Evolutionary conservation across 768 basidiomycete species (phyloP).

Genomic region (Lentinula aciculospora): DNA sequence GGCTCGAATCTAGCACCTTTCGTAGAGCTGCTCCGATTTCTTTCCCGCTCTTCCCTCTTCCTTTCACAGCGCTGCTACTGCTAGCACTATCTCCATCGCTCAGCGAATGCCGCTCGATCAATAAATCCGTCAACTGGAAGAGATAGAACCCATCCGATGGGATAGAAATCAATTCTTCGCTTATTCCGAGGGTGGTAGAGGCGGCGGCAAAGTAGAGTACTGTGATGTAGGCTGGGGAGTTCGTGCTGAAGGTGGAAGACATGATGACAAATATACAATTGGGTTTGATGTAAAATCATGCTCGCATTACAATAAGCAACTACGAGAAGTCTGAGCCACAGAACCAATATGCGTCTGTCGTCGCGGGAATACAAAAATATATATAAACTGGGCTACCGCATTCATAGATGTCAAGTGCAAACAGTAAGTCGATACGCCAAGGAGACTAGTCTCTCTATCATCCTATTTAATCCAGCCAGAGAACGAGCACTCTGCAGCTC

Average conservation of each 20-base stretch:
- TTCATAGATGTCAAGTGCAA: too few species aligned
- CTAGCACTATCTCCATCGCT: background rate
- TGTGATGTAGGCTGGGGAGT: slow-evolving; percentile 21
- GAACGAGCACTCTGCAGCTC: too few species aligned
- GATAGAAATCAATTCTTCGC: slow-evolving; percentile 47
- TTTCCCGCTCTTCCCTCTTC: background rate
- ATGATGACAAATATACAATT: too few species aligned
- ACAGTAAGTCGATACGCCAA: too few species aligned
- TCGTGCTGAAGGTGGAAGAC: background rate
- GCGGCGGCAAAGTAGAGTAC: slow-evolving; percentile 61
- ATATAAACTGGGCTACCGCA: too few species aligned
- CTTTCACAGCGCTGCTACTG: background rate
- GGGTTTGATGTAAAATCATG: too few species aligned
- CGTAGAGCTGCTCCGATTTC: background rate
- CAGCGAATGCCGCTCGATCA: slow-evolving; percentile 52
- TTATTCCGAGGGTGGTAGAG: slow-evolving; percentile 61
- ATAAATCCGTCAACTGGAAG: slow-evolving; percentile 41
- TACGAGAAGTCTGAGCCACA: too few species aligned
- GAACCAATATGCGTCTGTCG: too few species aligned
- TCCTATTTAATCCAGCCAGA: too few species aligned
- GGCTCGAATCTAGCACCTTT: slow-evolving; percentile 51
- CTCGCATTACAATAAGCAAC: too few species aligned
- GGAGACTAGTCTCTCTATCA: too few species aligned
- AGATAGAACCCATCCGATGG: slow-evolving; percentile 42
- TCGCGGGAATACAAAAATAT: too few species aligned